Base-by-base conservation (phyloP, 1,139 yeast genomes). In the Scheffersomyces insectosa region DNA sequence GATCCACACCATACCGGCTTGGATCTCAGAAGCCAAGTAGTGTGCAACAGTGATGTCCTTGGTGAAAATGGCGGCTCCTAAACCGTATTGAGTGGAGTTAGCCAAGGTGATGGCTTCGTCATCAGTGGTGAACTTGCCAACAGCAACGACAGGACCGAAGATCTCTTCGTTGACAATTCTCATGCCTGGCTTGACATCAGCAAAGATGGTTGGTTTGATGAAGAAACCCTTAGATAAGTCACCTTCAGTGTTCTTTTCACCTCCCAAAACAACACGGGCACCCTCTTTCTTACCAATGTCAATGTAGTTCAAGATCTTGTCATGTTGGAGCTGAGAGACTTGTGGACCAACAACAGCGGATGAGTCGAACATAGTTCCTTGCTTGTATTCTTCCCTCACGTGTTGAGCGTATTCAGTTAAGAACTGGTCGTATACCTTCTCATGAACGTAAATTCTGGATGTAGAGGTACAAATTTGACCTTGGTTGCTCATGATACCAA, bases 401-500 rank as follows among this genome's bases (percentile, higher is more conserved):
- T 50, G 50, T 4, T 44, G 59, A 29, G 63, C 63, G 50, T 77
- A 74, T 13, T 60, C 51, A 12, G 65, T 57, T 38, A 87, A 65
- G 62, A 87, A 88, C 42, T 64, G 50, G 33, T 74, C 79, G 54
- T 74, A 71, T 35, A 73, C 52, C 31, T 59, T 57, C 54, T 68
- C 77, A 48, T 74, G 79, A 28, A 65, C 67, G 49, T 73, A 74
- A 47, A 73, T 59, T 61, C 79, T 66, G 15, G 79, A 73, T 32
- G 77, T 74, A 13, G 78, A 63, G 39, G 75, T 66, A 63, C 79
- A 74, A 42, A 73, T 64, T 59, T 74, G 79, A 40, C 79, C 79
- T 58, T 86, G 81, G 68, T 90, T 90, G 64, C 75, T 77, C 77
- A 88, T 83, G 49, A 90, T 82, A 54, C 97, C 97, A 51, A 80